Evolutionary conservation across 2,329 filamentous ascomycete species (phyloP).

Genomic region (Pseudogymnoascus sp.): DNA sequence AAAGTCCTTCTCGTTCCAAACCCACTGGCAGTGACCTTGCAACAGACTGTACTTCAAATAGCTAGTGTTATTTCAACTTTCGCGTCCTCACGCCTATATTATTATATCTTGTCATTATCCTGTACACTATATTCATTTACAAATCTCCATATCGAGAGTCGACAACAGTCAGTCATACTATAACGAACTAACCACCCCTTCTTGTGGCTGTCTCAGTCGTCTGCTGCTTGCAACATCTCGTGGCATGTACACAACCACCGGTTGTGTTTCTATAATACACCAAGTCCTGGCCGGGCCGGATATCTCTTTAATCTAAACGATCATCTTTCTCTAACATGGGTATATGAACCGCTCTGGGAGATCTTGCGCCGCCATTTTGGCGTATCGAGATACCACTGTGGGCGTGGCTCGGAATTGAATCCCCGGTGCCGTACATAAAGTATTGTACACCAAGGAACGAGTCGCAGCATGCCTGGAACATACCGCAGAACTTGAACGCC

Average conservation of each 20-base stretch:
- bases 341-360: conserved; percentile 14
- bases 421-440: conserved; percentile 56
- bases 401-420: background rate
- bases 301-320: conserved; percentile 18
- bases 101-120: background rate
- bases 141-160: background rate
- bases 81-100: background rate
- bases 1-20: background rate
- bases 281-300: background rate
- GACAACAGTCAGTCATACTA: background rate
- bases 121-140: background rate
- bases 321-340: conserved; percentile 25
- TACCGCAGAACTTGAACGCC: conserved; percentile 74
- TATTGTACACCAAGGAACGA: conserved; percentile 68
- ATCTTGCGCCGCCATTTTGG: conserved; percentile 1
- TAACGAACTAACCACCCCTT: background rate
- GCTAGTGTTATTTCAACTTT: background rate
- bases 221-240: background rate
- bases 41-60: background rate
- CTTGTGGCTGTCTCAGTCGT: background rate
- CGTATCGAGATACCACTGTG: background rate
- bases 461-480: conserved; percentile 76
- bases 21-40: background rate
- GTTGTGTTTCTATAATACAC: conserved; percentile 2
- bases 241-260: background rate